A percentile compares a stretch with the other conserved stretches of the same genome.
phyloP scores from a whole-genome alignment of 2,329 filamentous ascomycete genomes.

The Metarhizium humberi region DNA sequence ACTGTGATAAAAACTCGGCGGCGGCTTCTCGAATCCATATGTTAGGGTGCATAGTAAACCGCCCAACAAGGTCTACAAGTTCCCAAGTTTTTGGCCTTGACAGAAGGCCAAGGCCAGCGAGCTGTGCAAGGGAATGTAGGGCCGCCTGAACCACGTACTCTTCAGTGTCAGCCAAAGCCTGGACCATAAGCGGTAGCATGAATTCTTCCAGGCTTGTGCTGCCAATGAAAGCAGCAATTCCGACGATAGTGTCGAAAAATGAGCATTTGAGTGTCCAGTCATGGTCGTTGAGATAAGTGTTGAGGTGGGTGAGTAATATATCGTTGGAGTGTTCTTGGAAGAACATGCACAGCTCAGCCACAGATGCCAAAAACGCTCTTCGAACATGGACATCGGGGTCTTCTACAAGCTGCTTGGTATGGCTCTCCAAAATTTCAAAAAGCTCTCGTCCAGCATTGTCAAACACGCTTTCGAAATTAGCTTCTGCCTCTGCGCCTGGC shows the following conservation, averaged over 20 bases:
- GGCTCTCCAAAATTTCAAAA: conserved; percentile 72
- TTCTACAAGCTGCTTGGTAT: conserved; percentile 83
- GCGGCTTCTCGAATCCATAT: conserved; percentile 90
- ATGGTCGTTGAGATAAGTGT: conserved; percentile 92
- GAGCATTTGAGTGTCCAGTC: conserved; percentile 96
- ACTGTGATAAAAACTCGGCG: conserved; percentile 70
- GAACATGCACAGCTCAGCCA: conserved; percentile 87
- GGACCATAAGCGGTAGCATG: conserved; percentile 90
- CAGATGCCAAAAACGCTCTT: conserved; percentile 82
- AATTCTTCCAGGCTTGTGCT: conserved; percentile 88
- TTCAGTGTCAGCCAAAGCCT: conserved; percentile 85
- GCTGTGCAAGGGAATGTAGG: conserved; percentile 75
- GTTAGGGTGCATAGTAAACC: conserved; percentile 90
- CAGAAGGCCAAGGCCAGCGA: conserved; percentile 80
- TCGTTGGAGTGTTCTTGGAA: conserved; percentile 91
- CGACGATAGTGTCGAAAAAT: conserved; percentile 92
- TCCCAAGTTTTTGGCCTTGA: conserved; percentile 82
- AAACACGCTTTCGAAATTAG: conserved; percentile 73
- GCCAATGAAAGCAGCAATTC: conserved; percentile 83
- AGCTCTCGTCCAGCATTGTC: conserved; percentile 80
- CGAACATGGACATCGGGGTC: conserved; percentile 80
- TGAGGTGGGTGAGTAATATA: conserved; percentile 90
- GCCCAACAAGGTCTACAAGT: conserved; percentile 69
- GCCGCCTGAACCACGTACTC: conserved; percentile 91
- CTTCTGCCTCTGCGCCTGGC: conserved; percentile 55